Evolutionary conservation across 2,329 filamentous ascomycete genomes (phyloP), one percentile per base, ranked within the genome.

Genomic region (Sphaerulina populicola): DNA sequence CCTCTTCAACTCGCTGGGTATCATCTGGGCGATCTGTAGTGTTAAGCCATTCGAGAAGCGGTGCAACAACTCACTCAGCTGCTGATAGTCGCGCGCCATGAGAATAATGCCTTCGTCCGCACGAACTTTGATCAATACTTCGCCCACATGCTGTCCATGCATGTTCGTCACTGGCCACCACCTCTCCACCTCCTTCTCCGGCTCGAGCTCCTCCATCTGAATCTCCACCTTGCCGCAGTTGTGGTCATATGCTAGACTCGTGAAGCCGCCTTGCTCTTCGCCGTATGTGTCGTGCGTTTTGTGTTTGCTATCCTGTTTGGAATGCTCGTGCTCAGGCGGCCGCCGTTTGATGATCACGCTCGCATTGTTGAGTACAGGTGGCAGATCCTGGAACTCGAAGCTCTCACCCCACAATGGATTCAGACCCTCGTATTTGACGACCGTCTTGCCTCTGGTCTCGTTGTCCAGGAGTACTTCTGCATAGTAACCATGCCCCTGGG

Each of bases 81-180:
- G 80, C 60, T 86, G 77, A 67, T 98, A 98, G 65, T 97, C 88
- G 52, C 85, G 81, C 6, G 83, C 81, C 71, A 94, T 83, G 35
- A 98, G 76, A 8, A 97, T 90, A 6, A 94, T 86, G 44, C 93
- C 81, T 69, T 98, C 91, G 49, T 95, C 88, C 57, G 93, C 82
- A 40, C 84, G 82, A 18, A 94, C 76, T 64, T 83, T 88, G 69
- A 96, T 80, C 46, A 94, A 76, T 73, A 95, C 85, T 55, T 90
- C 88, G 27, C 90, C 91, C 44, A 94, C 79, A 1, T 77, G 74
- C 60, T 89, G 84, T 54, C 87, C 82, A 57, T 80, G 82, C 58
- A 85, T 83, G 62, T 95, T 88, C 44, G 83, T 70, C 18, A 95
- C 80, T 12, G 83, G 85, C 73, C 88, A 85, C 91, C 76, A 96